Evolutionary conservation across 495 filamentous ascomycete species (phyloP), one percentile per base, ranked within the genome.

Genomic region (Penicillium turbatum): DNA sequence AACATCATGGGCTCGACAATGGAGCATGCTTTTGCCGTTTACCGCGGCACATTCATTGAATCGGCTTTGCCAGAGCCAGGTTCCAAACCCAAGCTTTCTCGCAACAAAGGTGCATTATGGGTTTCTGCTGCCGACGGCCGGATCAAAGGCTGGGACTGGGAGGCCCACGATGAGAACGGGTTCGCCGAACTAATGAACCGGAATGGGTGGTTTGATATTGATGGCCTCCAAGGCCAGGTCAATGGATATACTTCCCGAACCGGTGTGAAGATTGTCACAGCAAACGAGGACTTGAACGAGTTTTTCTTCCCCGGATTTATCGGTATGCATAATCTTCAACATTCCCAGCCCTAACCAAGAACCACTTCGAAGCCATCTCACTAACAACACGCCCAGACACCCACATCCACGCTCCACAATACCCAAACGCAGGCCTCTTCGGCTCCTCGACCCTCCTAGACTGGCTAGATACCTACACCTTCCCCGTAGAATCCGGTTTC

Each of bases 271-370:
- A 41, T 72, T 16, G 38, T 72, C 11, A 53, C 15, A 13, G 65
- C 59, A 55, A 71, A 62, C 54, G 54, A 67, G 48, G 51, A 72
- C 43, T 44, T 55, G 60, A 66, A 71, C 55, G 74, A 72, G 50
- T 96, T 95, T 69, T 95, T 91, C 74, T 96, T 96, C 59, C 92
- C 92, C 0, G 92, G 92, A 11, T 93, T 97, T 65, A 85, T 97
- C 43, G 89, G 88, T 90, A 55, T 37, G 58, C 27, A 19, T 44
- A 55, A 48, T 15, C 13, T 24, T 4, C 24, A 29, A 16, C 40
- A 2, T 32, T 1, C 17, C 16, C 12, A 15, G 6, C 15, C 6
- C 21, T 3, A 6, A 12, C 8, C 12, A 27, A 27, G 6, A 0
- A 12, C 2, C 19, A 1, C 29, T 13, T 5, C 5, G 6, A 12